These are phyloP conservation scores for Umbilicus rupestris DNA, from an alignment of 164 flowering plant species.

Conservation along the genomic window DNA sequence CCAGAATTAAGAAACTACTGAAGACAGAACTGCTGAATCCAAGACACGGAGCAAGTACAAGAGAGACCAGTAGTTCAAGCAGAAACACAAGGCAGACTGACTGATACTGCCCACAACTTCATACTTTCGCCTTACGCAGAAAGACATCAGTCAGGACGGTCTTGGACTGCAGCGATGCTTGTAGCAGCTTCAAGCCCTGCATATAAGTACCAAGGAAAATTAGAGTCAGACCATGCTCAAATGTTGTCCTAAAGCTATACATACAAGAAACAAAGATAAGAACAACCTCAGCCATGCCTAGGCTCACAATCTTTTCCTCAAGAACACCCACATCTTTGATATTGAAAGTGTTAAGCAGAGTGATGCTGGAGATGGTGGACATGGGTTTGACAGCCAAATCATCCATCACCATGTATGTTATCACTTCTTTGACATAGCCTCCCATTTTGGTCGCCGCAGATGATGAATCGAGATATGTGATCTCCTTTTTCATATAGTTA, in stretches of 20 bases:
- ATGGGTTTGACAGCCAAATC: slow-evolving; percentile 31
- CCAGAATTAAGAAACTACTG: too few species aligned
- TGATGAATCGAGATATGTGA: not conserved
- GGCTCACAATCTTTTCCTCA: not conserved
- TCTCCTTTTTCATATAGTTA: too few species aligned
- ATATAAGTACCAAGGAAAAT: not conserved
- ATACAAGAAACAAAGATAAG: not conserved
- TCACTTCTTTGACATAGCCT: slow-evolving; percentile 32
- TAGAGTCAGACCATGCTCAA: not conserved
- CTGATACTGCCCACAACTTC: not conserved
- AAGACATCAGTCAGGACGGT: slow-evolving; percentile 12
- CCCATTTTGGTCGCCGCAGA: not conserved
- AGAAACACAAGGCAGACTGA: not conserved
- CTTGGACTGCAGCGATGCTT: slow-evolving; percentile 11
- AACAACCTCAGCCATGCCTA: slow-evolving; percentile 6
- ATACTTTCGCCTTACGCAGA: not conserved
- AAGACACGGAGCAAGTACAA: too few species aligned
- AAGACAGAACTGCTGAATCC: too few species aligned
- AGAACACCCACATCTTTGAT: slow-evolving; percentile 19
- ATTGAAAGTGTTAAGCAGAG: slow-evolving; percentile 21
- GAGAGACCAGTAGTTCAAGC: too few species aligned
- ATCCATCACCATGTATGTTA: slow-evolving; percentile 41
- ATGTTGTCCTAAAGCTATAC: not conserved
- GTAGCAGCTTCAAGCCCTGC: slow-evolving; percentile 17
- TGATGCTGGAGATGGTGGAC: slow-evolving; percentile 27